Conservation (phyloP, 305 asterid genomes). For the Striga hermonthica region DNA sequence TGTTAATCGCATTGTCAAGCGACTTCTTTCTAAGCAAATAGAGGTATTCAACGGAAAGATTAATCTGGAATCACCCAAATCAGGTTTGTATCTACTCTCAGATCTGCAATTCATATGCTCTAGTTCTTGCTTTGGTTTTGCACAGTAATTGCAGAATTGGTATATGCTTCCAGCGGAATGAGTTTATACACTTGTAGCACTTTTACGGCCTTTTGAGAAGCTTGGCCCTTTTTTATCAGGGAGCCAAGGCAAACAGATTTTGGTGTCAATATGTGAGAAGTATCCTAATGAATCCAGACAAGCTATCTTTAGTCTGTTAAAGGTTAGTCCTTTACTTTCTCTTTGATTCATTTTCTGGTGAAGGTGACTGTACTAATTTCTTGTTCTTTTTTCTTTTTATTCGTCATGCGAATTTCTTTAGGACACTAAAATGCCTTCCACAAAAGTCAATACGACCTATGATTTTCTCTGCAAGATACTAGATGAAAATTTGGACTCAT, state of each 20-base stretch:
- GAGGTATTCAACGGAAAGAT: constrained; percentile 46
- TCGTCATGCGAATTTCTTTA: constrained; percentile 31
- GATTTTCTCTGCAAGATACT: constrained; percentile 62
- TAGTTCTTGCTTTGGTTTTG: constrained; percentile 4
- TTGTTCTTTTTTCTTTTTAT: constrained; percentile 10
- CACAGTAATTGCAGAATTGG: not conserved
- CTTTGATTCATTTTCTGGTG: constrained; percentile 16
- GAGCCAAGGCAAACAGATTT: constrained; percentile 50
- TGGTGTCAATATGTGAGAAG: constrained; percentile 54
- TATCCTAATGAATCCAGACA: constrained; percentile 71
- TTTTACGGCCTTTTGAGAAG: constrained; percentile 25
- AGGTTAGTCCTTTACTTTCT: constrained; percentile 45
- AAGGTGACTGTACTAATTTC: constrained; percentile 21
- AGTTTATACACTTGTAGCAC: not conserved
- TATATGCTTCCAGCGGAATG: constrained; percentile 27
- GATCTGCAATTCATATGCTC: constrained; percentile 17
- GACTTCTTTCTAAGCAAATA: constrained; percentile 47
- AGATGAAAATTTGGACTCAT: constrained; percentile 48
- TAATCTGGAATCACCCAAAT: constrained; percentile 39
- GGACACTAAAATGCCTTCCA: constrained; percentile 49
- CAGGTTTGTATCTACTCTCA: constrained; percentile 45
- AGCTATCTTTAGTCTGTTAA: constrained; percentile 53
- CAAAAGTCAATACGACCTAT: constrained; percentile 52
- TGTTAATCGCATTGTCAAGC: constrained; percentile 48
- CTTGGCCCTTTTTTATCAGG: constrained; percentile 39